Conservation (phyloP, 768 basidiomycete species). For the Cubamyces lactineus region DNA sequence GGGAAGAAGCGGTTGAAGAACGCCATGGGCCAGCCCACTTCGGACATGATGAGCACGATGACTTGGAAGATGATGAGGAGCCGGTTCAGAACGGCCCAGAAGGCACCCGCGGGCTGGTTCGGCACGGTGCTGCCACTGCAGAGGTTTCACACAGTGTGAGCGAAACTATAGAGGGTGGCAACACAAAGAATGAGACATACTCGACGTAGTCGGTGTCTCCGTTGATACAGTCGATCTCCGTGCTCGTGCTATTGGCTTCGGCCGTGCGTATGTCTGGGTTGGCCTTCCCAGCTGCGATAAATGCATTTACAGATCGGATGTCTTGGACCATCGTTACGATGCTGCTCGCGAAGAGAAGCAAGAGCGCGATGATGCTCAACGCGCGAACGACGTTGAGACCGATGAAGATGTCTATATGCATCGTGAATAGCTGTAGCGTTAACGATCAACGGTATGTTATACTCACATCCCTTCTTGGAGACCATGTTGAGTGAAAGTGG, state of each 20-base stretch:
- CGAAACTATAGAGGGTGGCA: background rate
- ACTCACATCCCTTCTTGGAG: constrained; percentile 25
- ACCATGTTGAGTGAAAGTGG: constrained; percentile 9
- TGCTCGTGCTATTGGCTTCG: constrained; percentile 18
- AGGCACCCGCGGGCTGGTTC: constrained; percentile 86
- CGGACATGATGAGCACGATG: constrained; percentile 79
- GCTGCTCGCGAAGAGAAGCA: constrained; percentile 42
- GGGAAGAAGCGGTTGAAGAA: constrained; percentile 90
- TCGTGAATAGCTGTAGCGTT: background rate
- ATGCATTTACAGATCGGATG: constrained; percentile 73
- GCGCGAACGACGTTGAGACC: constrained; percentile 78
- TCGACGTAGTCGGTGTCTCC: constrained; percentile 77
- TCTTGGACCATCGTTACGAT: constrained; percentile 76
- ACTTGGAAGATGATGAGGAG: constrained; percentile 87
- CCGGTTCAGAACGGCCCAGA: constrained; percentile 89
- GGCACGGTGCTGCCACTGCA: constrained; percentile 77
- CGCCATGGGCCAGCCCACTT: constrained; percentile 74
- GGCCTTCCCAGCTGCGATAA: constrained; percentile 46
- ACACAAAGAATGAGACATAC: constrained; percentile 43
- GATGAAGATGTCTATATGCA: constrained; percentile 60
- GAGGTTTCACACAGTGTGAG: constrained; percentile 14
- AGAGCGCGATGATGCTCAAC: constrained; percentile 45
- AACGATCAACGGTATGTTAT: background rate
- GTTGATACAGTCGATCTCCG: constrained; percentile 36
- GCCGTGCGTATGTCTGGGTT: constrained; percentile 17